Conservation (phyloP, 768 basidiomycete species). For the Rhizopogon vinicolor region DNA sequence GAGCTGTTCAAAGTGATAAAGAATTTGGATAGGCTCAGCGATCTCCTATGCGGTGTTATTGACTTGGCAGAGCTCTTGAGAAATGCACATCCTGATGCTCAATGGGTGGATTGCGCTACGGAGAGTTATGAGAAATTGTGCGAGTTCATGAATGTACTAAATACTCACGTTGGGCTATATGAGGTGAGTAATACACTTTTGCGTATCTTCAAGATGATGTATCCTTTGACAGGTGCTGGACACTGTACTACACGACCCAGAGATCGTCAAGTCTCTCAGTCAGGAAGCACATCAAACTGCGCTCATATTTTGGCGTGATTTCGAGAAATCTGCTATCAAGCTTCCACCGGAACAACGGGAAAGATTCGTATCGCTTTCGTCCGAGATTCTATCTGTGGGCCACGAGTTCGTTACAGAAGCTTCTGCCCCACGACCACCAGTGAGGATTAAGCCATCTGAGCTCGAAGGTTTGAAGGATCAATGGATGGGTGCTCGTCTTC, state of each 20-base stretch:
- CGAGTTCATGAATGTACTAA: constrained; percentile 96
- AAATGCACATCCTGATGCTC: constrained; percentile 85
- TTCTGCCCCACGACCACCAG: constrained; percentile 57
- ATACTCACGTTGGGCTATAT: constrained; percentile 89
- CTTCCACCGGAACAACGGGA: constrained; percentile 73
- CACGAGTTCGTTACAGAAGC: constrained; percentile 78
- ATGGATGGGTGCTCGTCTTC: constrained; percentile 69
- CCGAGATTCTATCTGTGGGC: constrained; percentile 84
- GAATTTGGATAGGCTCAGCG: constrained; percentile 94
- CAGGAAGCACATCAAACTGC: constrained; percentile 84
- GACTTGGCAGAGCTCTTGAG: constrained; percentile 93
- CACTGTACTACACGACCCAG: constrained; percentile 61
- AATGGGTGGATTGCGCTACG: constrained; percentile 83
- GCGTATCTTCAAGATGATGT: not conserved
- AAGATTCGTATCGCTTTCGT: constrained; percentile 85
- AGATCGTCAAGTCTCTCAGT: constrained; percentile 59
- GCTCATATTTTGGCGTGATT: constrained; percentile 92
- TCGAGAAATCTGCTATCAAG: constrained; percentile 95
- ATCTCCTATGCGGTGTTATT: constrained; percentile 93
- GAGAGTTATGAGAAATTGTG: constrained; percentile 87
- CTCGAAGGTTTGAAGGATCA: constrained; percentile 70
- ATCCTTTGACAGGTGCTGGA: constrained; percentile 53
- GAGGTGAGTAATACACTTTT: constrained; percentile 50
- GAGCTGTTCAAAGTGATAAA: constrained; percentile 89
- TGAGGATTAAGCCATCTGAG: constrained; percentile 63